Base-by-base conservation (phyloP, 495 filamentous ascomycete species). In the Platismatia glauca region DNA sequence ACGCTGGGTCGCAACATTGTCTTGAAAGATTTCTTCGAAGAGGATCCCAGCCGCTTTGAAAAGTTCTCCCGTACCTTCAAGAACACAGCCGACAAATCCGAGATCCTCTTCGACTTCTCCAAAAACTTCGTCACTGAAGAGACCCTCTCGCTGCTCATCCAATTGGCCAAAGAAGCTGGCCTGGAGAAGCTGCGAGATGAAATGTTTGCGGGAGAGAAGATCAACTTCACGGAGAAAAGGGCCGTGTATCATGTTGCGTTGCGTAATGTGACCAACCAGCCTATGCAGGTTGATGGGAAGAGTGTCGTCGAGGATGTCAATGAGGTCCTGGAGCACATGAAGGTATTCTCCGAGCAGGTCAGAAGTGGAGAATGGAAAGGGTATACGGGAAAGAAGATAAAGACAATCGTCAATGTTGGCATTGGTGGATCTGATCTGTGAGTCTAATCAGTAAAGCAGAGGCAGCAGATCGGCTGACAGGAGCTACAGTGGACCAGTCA, bases 361-460 rank as follows among this genome's bases (percentile, higher is more conserved):
- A 80, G 94, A 65, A 93, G 88, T 75, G 94, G 95, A 60, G 87
- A 90, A 74, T 98, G 94, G 95, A 97, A 95, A 82, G 94, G 94
- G 56, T 97, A 87, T 78, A 91, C 89, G n/a, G 94, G 95, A 71
- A 97, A 97, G 88, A 87, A 89, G 78, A 89, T 98, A 69, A 89
- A 90, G 63, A 97, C 84, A 71, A 94, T 98, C 70, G 77, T 98
- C 84, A 98, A 98, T 76, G 85, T 98, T 73, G 94, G 94, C 71
- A 98, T 98, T 75, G 94, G 94, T 77, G 94, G 94, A 67, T 97
- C 93, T 60, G 94, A 98, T 76, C 86, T 98, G 89, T 96, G 81
- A 80, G 89, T 79, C 52, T 24, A 31, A 27, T 29, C 58, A 38
- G 48, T 43, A 58, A 50, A 46, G 27, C 60, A 34, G 37, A 62